Percentiles rank a stretch among this genome's conserved stretches.
These are phyloP conservation scores for Boletus pseudopeckii DNA, from an alignment of 768 basidiomycete species.

Conservation along the genomic window DNA sequence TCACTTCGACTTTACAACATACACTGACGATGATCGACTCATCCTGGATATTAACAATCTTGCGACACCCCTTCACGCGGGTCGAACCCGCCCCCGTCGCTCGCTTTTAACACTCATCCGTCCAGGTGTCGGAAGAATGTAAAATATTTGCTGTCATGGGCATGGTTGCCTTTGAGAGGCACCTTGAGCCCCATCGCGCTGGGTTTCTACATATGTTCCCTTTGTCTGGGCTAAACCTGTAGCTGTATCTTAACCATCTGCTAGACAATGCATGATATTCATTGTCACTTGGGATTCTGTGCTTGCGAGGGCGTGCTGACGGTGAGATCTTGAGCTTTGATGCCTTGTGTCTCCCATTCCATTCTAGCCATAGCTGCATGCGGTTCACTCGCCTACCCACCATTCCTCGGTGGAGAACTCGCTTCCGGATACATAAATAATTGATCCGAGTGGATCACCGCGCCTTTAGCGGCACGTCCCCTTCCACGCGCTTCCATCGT, in stretches of 20 bases:
- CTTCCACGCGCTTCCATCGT: not conserved
- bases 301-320: not conserved
- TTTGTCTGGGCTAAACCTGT: not conserved
- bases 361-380: too few species aligned
- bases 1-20: constrained; percentile 7
- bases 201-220: not conserved
- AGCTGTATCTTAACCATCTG: constrained; percentile 1
- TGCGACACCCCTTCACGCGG: not conserved
- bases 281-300: not conserved
- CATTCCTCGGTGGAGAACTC: too few species aligned
- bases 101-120: constrained; percentile 4
- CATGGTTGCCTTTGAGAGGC: constrained; percentile 16
- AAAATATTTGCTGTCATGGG: not conserved
- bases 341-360: too few species aligned
- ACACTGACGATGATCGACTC: constrained; percentile 21
- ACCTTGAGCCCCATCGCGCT: not conserved
- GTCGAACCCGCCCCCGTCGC: constrained; percentile 7
- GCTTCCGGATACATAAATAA: too few species aligned
- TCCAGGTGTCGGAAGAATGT: constrained; percentile 14
- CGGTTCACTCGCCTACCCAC: too few species aligned
- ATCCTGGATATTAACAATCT: constrained; percentile 7
- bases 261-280: not conserved
- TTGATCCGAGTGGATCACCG: too few species aligned
- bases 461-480: not conserved
- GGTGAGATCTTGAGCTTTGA: too few species aligned